A percentile compares a stretch with the other conserved stretches of the same genome.
Conservation (phyloP, 139 green algal genomes). For the Coccomyxa sp. region DNA sequence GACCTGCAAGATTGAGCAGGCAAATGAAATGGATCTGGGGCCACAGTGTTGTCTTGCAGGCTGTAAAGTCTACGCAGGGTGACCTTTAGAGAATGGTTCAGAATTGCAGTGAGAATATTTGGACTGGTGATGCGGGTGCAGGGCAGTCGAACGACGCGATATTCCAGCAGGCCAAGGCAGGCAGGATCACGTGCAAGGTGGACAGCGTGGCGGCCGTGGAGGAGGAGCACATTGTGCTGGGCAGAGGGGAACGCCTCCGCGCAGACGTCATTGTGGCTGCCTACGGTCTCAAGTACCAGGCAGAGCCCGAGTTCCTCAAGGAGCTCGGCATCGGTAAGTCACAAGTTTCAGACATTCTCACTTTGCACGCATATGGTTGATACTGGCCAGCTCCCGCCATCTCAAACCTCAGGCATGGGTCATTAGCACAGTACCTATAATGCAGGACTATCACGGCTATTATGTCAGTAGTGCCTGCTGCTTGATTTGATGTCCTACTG, state of each 20-base stretch:
- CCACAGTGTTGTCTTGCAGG: neutral
- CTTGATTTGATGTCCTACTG: too few relatives aligned
- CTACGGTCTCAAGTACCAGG: slow-evolving; percentile 12
- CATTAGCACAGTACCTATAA: too few relatives aligned
- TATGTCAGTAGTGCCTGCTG: too few relatives aligned
- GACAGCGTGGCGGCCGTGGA: neutral
- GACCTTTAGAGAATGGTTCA: neutral
- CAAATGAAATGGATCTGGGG: neutral
- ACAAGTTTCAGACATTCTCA: neutral
- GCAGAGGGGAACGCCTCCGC: neutral
- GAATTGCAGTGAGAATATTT: neutral
- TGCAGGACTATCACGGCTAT: too few relatives aligned
- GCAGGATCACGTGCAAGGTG: neutral
- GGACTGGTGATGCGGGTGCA: neutral
- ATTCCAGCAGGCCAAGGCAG: slow-evolving; percentile 18
- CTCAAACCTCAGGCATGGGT: too few relatives aligned
- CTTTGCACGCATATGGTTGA: neutral
- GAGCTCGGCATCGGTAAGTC: slow-evolving; percentile 14
- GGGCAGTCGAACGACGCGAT: slow-evolving; percentile 31
- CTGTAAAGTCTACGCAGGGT: neutral
- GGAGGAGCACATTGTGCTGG: neutral
- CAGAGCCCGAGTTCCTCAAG: slow-evolving; percentile 17
- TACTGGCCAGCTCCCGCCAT: neutral
- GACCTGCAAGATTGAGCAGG: neutral
- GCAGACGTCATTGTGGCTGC: slow-evolving; percentile 17